These are phyloP conservation scores for Coemansia sp. DNA, from an alignment of 192 early-diverging fungal genomes.

Conservation along the genomic window DNA sequence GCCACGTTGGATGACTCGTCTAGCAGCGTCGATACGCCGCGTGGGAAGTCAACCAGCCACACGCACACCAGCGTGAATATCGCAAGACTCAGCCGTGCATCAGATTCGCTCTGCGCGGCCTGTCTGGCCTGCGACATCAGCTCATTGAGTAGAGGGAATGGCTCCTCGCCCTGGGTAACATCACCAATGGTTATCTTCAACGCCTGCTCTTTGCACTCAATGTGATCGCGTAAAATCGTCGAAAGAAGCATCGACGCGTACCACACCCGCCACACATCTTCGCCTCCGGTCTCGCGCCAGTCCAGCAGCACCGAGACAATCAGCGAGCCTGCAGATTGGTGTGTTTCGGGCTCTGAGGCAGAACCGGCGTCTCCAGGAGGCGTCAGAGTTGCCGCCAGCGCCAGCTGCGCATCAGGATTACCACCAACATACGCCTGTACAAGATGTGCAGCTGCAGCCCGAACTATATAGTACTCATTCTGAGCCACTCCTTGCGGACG, in stretches of 20 bases:
- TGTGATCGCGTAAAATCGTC: slow-evolving; percentile 73
- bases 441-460: slow-evolving; percentile 82
- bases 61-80: slow-evolving; percentile 75
- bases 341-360: slow-evolving; percentile 22
- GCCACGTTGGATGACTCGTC: slow-evolving; percentile 87
- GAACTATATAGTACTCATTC: slow-evolving; percentile 65
- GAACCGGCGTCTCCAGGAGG: slow-evolving; percentile 53
- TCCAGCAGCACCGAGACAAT: slow-evolving; percentile 78
- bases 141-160: slow-evolving; percentile 85
- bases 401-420: slow-evolving; percentile 87
- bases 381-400: slow-evolving; percentile 80
- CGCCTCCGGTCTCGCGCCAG: slow-evolving; percentile 60
- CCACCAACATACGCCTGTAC: slow-evolving; percentile 76
- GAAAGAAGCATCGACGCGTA: slow-evolving; percentile 83
- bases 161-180: slow-evolving; percentile 70
- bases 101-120: slow-evolving; percentile 63
- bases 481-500: slow-evolving; percentile 46
- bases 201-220: slow-evolving; percentile 74
- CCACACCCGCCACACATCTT: slow-evolving; percentile 86
- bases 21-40: slow-evolving; percentile 78
- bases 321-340: slow-evolving; percentile 85
- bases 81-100: slow-evolving; percentile 73
- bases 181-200: slow-evolving; percentile 74
- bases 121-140: slow-evolving; percentile 63
- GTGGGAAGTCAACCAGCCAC: slow-evolving; percentile 84